A percentile compares a stretch with the other conserved stretches of the same genome.
These are phyloP conservation scores for Gynandropsis gynandra DNA, from an alignment of 345 rosid genomes.

Conservation along the genomic window DNA sequence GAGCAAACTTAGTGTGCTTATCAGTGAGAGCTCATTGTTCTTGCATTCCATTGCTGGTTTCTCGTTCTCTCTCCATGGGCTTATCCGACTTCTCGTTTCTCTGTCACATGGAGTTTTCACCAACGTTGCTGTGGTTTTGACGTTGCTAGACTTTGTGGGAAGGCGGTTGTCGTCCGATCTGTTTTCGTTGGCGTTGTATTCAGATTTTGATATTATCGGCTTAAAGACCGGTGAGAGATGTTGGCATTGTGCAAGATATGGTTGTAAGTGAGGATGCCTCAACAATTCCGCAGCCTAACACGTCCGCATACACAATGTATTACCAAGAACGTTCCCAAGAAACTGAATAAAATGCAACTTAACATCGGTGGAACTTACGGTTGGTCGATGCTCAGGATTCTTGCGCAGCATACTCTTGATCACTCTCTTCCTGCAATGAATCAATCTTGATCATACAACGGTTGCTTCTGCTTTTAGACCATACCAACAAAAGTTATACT, in stretches of 20 bases:
- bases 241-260: constrained; percentile 65
- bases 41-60: constrained; percentile 8
- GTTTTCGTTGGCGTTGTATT: constrained; percentile 46
- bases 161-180: constrained; percentile 40
- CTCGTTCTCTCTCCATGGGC: constrained; percentile 24
- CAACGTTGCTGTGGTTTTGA: constrained; percentile 2
- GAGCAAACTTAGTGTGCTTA: constrained; percentile 26
- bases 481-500: constrained; percentile 31
- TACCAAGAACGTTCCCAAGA: neutral
- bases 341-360: constrained; percentile 1
- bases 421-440: constrained; percentile 66
- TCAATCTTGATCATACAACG: neutral
- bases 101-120: constrained; percentile 18
- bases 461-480: neutral
- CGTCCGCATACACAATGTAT: neutral
- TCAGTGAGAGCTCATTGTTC: constrained; percentile 24
- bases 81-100: constrained; percentile 9
- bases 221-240: constrained; percentile 64
- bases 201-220: constrained; percentile 59
- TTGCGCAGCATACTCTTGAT: constrained; percentile 86
- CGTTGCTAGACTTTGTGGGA: constrained; percentile 20
- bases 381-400: constrained; percentile 78
- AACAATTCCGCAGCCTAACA: constrained; percentile 86
- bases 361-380: constrained; percentile 43
- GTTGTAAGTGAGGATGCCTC: constrained; percentile 84